Evolutionary conservation across 768 basidiomycete species (phyloP).

Genomic region (Leucosporidium yakuticum): DNA sequence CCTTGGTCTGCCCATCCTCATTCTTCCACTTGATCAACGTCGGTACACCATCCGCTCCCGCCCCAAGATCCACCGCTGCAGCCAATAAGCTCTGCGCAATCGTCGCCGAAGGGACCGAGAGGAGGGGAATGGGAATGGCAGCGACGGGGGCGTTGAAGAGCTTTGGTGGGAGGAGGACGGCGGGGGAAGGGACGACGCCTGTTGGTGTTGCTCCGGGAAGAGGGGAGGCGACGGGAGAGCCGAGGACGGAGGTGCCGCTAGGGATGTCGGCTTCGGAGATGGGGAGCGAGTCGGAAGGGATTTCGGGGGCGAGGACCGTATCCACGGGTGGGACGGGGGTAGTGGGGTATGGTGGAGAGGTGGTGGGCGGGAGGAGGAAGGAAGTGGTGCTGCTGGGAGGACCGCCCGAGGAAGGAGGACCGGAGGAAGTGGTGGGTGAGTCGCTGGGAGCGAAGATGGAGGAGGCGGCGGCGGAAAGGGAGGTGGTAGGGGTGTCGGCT

Average conservation of each 20-base stretch:
- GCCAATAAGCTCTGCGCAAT: conserved; percentile 26
- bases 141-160: conserved; percentile 34
- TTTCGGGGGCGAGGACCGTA: conserved; percentile 26
- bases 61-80: conserved; percentile 39
- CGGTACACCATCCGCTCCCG: conserved; percentile 35
- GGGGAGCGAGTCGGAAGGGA: conserved; percentile 19
- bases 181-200: conserved; percentile 10
- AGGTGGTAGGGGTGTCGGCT: conserved; percentile 9
- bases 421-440: no score
- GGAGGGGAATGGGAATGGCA: conserved; percentile 32
- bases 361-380: conserved; percentile 21
- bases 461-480: conserved; percentile 18
- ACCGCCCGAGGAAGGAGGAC: no score
- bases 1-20: conserved; percentile 31
- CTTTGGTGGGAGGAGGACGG: conserved; percentile 31
- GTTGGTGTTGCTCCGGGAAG: conserved; percentile 7
- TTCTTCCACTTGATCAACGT: conserved; percentile 40
- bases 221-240: conserved; percentile 15
- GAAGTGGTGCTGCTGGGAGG: neutral
- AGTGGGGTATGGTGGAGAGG: conserved; percentile 22
- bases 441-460: conserved; percentile 14
- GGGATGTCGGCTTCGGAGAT: conserved; percentile 22
- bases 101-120: conserved; percentile 18
- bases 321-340: conserved; percentile 13
- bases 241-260: conserved; percentile 29